Base-by-base conservation (phyloP, 176 grass and related monocot genomes). In the Zizania latifolia region DNA sequence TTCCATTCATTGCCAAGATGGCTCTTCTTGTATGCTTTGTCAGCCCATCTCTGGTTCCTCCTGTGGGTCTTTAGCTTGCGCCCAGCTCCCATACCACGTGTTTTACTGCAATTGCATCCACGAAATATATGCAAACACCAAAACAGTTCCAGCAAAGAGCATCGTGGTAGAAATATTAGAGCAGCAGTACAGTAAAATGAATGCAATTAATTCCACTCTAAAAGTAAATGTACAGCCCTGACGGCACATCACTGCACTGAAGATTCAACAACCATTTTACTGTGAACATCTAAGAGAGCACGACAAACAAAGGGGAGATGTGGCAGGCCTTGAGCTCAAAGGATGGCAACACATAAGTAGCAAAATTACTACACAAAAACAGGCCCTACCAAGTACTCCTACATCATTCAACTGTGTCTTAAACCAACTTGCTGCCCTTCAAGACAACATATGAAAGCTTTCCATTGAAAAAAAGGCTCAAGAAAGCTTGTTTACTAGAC, bases 1-100 rank as follows among this genome's bases (percentile, higher is more conserved):
- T 94, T 94, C 92, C 92, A 94, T 85, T 88, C 88, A 0, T 93
- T 93, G 17, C 87, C 91, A 1, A 90, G 84, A 85, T 85, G 91
- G 17, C 91, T 90, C 85, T 93, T 86, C 81, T 90, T 88, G 81
- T 93, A 93, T 48, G 91, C 72, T 46, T 88, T 90, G 69, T 88
- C 91, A 2, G 88, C 91, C 88, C 91, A 93, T 57, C 88, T 48
- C 74, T 93, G 84, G 74, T 87, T 86, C 70, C 87, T 93, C 16
- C 84, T 80, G 74, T 90, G 88, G 63, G 74, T 90, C 78, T 94
- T 94, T 33, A 91, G 85, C 79, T 91, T 94, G 32, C 92, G 88
- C 28, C 78, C 85, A 71, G 88, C 88, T 94, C 88, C 85, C 88
- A 86, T 91, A 80, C 88, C 88, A 86, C 85, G 76, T 75, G 88